These are phyloP conservation scores for Andalucia godoyi DNA, from an alignment of 78 protist species.

Conservation along the genomic window DNA sequence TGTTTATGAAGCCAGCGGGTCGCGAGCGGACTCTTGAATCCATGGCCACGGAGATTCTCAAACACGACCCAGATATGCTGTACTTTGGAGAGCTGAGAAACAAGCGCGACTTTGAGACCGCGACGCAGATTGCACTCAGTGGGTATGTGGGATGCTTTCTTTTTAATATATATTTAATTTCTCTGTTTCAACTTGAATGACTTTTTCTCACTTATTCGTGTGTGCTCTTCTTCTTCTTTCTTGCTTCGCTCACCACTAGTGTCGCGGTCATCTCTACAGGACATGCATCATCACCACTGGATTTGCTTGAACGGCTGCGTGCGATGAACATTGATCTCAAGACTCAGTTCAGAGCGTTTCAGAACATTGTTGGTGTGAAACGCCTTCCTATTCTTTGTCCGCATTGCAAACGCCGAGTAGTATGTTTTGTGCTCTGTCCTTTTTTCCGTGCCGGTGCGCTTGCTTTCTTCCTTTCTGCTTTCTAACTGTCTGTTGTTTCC, in stretches of 20 bases:
- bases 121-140: slow-evolving; percentile 4
- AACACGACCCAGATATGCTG: slow-evolving; percentile 1
- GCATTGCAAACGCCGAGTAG: neutral
- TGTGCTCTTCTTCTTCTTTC: too few relatives aligned
- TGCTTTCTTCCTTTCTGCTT: too few relatives aligned
- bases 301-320: neutral
- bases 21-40: neutral
- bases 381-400: slow-evolving; percentile 4
- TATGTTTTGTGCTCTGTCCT: too few relatives aligned
- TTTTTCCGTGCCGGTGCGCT: too few relatives aligned
- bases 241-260: too few relatives aligned
- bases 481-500: too few relatives aligned
- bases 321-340: slow-evolving; percentile 4
- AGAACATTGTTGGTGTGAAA: slow-evolving; percentile 2
- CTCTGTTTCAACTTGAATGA: too few relatives aligned
- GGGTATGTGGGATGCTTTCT: too few relatives aligned
- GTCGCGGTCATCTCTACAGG: slow-evolving; percentile 9
- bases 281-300: neutral
- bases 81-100: neutral
- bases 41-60: neutral
- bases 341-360: neutral
- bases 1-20: neutral
- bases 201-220: too few relatives aligned
- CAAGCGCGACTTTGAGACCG: slow-evolving; percentile 1
- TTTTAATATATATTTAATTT: too few relatives aligned